Evolutionary conservation across 192 early-diverging fungal species (phyloP), one percentile per base, ranked within the genome.

Genomic region (Entrophospora sp.): DNA sequence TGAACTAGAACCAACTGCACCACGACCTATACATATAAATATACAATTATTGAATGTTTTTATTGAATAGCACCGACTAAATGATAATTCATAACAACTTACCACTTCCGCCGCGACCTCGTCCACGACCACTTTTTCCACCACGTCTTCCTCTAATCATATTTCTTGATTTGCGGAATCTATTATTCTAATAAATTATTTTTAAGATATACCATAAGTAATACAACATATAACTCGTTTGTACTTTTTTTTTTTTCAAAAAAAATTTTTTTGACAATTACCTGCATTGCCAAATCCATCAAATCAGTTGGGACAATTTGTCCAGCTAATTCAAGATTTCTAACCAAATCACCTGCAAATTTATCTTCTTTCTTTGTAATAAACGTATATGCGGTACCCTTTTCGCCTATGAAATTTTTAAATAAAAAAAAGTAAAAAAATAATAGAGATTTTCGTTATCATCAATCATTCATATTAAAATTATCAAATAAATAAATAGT

Each of bases 331-430:
- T 87, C 86, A 24, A 88, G 61, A 67, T 84, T 81, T 12, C 79
- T 71, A 0, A 88, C 85, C 30, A 88, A 57, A 32, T 85, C 79
- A 48, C 76, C 79, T 42, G 87, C 87, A 61, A 85, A 82, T 10
- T 76, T 73, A 64, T 86, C 84, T 38, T 88, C 85, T 57, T 85
- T 88, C 35, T 72, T 63, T 0, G 80, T 85, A 46, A 88, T 71
- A 18, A 88, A 44, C 0, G 83, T 87, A 48, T 77, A 80, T 8
- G 87, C 87, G 1, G 75, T 82, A 12, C 87, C 87, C 46, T 86
- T 85, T 44, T 82, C 84, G 31, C 87, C 64, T 65, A 18, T 2
- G 24, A 35, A 10, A 53, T 28, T 28, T 25, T 16, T 30, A 14
- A 6, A 10, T 35, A 28, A 6, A 32, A 61, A 16, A 13, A 1